Conservation (phyloP, 805 yeast genomes). For the Pachysolen tannophilus region DNA sequence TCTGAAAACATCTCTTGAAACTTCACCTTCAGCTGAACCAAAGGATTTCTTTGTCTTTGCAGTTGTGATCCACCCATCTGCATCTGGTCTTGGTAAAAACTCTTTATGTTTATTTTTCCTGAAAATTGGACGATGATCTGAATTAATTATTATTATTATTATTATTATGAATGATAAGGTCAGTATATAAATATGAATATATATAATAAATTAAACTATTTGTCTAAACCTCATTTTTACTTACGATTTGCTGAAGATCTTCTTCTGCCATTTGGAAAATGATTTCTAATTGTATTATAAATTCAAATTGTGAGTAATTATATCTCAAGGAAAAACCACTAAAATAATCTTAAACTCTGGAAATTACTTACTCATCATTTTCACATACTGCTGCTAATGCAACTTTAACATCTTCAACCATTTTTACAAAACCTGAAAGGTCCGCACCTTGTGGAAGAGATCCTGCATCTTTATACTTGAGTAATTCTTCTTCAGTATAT, state of each 20-base stretch:
- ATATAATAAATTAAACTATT: no score
- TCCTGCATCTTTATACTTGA: constrained; percentile 48
- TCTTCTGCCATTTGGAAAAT: constrained; percentile 5
- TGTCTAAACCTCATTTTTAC: constrained; percentile 7
- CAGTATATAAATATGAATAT: neutral
- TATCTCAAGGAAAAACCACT: neutral
- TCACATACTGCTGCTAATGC: constrained; percentile 16
- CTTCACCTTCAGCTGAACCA: constrained; percentile 40
- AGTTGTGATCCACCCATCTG: constrained; percentile 78
- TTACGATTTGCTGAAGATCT: constrained; percentile 7
- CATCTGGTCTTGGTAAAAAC: constrained; percentile 49
- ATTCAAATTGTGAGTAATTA: neutral
- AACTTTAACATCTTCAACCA: constrained; percentile 59
- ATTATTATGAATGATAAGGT: neutral
- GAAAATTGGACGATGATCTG: constrained; percentile 41
- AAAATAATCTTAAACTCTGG: neutral
- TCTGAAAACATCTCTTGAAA: constrained; percentile 37
- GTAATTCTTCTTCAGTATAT: constrained; percentile 68
- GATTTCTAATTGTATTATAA: neutral
- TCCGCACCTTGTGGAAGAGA: constrained; percentile 56
- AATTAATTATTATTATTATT: constrained; percentile 16
- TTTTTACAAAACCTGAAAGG: constrained; percentile 53
- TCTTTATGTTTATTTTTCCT: constrained; percentile 46
- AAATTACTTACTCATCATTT: constrained; percentile 15
- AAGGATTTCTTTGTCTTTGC: constrained; percentile 33